These are phyloP conservation scores for Pseudotulostoma volvatum DNA, from an alignment of 495 filamentous ascomycete genomes.

Conservation along the genomic window DNA sequence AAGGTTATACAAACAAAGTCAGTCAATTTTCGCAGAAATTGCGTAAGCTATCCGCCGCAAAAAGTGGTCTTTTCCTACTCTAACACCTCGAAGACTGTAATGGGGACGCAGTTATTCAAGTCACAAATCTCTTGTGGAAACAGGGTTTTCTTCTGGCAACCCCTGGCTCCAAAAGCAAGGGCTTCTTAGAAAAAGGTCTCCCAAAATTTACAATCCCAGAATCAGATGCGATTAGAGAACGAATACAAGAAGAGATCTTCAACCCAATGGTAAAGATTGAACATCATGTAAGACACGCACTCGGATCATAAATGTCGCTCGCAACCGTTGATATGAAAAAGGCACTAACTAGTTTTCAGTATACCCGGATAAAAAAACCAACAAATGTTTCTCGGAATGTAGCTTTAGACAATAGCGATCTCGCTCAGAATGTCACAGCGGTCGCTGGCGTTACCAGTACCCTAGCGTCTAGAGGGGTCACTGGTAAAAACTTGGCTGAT, in stretches of 20 bases:
- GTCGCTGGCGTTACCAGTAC: too few relatives aligned
- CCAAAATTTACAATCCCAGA: slow-evolving; percentile 11
- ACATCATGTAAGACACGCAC: slow-evolving; percentile 18
- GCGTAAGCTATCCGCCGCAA: slow-evolving; percentile 9
- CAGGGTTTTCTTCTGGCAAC: slow-evolving; percentile 14
- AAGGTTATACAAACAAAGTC: slow-evolving; percentile 12
- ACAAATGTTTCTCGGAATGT: slow-evolving; percentile 2
- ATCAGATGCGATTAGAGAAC: slow-evolving; percentile 9
- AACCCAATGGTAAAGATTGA: slow-evolving; percentile 23
- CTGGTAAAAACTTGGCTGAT: neutral
- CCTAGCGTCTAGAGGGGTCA: too few relatives aligned
- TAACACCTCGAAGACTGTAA: slow-evolving; percentile 14
- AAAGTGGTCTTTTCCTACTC: neutral
- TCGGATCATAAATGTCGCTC: too few relatives aligned
- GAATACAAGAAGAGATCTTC: slow-evolving; percentile 13
- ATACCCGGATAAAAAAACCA: slow-evolving; percentile 1
- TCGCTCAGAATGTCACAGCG: neutral
- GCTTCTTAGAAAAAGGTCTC: slow-evolving; percentile 10
- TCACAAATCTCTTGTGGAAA: slow-evolving; percentile 16
- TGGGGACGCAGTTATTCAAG: slow-evolving; percentile 10
- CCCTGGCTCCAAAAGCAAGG: slow-evolving; percentile 15
- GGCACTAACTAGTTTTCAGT: neutral
- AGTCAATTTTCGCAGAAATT: slow-evolving; percentile 13
- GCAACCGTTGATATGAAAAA: neutral
- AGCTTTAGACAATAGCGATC: neutral